Percentiles rank a stretch among this genome's conserved stretches.
These are phyloP conservation scores for Pyrus hybrid DNA, from an alignment of 331 rosid species.

Conservation along the genomic window DNA sequence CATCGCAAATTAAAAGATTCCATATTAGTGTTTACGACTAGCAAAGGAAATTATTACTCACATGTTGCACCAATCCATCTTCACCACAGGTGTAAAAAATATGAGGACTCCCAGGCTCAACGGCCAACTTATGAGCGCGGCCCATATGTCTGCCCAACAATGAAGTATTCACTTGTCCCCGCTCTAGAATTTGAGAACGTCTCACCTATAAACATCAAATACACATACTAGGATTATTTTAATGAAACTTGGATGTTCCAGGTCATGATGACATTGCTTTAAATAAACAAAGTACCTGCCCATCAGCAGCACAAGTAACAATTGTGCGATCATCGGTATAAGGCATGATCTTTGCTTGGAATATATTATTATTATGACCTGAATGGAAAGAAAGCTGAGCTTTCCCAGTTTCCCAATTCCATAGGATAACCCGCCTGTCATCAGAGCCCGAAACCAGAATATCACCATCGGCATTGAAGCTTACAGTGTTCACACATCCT, in stretches of 20 bases:
- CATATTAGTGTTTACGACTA: neutral
- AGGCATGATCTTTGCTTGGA: slow-evolving; percentile 86
- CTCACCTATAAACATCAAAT: slow-evolving; percentile 57
- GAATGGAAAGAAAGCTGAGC: slow-evolving; percentile 48
- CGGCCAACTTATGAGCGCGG: slow-evolving; percentile 81
- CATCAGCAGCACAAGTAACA: slow-evolving; percentile 85
- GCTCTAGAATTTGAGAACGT: slow-evolving; percentile 52
- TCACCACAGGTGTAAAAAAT: slow-evolving; percentile 82
- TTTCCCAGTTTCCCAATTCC: slow-evolving; percentile 69
- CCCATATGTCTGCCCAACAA: slow-evolving; percentile 55
- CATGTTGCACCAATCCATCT: slow-evolving; percentile 88
- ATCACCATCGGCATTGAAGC: slow-evolving; percentile 70
- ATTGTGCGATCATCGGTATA: slow-evolving; percentile 54
- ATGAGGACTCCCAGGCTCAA: slow-evolving; percentile 89
- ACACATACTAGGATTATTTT: neutral
- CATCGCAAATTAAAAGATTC: slow-evolving; percentile 2
- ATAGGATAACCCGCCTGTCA: slow-evolving; percentile 64
- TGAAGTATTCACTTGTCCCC: slow-evolving; percentile 43
- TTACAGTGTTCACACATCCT: slow-evolving; percentile 82
- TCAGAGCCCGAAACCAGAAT: slow-evolving; percentile 76
- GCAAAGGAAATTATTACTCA: slow-evolving; percentile 34
- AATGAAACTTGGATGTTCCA: neutral
- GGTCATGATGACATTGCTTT: neutral
- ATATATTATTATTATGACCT: slow-evolving; percentile 66
- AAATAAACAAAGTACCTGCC: slow-evolving; percentile 45